Conservation (phyloP, 176 grass and related monocot species). For the Sorghum bicolor region Sorghum_bicolor_NCBIv3 NC_012871.2:196501-197000, state of each 20-base stretch:
- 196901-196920: neutral
- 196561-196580: too few species aligned
- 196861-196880: neutral
- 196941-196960: slow-evolving; percentile 20
- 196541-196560: neutral
- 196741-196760: slow-evolving; percentile 2
- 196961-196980: slow-evolving; percentile 6
- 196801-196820: neutral
- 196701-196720: neutral
- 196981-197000: neutral
- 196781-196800: neutral
- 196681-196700: neutral
- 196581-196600: too few species aligned
- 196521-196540: neutral
- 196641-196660: neutral
- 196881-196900: neutral
- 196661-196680: neutral
- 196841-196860: neutral
- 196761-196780: neutral
- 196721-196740: neutral
- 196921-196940: slow-evolving; percentile 24
- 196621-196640: neutral
- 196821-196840: neutral
- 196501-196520: neutral
- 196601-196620: neutral